phyloP scores from a whole-genome alignment of 176 grass and related monocot genomes.

The Hordeum marinum region DNA sequence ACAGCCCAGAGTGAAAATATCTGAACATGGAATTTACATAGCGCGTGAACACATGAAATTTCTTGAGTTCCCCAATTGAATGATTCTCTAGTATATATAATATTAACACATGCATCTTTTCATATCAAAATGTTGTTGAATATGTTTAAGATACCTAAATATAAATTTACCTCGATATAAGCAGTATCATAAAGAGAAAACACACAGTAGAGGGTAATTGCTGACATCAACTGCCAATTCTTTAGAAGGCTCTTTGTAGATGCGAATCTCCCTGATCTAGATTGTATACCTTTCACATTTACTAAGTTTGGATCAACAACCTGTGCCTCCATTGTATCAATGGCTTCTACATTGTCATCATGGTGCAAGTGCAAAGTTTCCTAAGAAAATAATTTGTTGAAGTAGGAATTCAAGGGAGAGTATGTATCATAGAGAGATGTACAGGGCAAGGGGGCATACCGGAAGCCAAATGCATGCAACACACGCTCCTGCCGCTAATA shows the following conservation, averaged over 20 bases:
- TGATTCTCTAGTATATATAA: neutral
- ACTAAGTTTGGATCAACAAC: neutral
- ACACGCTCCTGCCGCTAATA: slow-evolving; percentile 42
- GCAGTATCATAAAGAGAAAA: slow-evolving; percentile 60
- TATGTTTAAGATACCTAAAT: neutral
- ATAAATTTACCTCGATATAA: slow-evolving; percentile 45
- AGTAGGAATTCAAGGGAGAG: neutral
- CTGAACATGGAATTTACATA: slow-evolving; percentile 27
- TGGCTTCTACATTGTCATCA: slow-evolving; percentile 34
- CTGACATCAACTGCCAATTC: slow-evolving; percentile 50
- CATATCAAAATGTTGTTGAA: neutral
- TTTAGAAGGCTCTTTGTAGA: slow-evolving; percentile 36
- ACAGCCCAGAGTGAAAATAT: slow-evolving; percentile 72
- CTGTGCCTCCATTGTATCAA: slow-evolving; percentile 39
- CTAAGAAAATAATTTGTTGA: slow-evolving; percentile 20
- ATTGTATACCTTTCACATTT: slow-evolving; percentile 13
- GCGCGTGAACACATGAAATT: neutral
- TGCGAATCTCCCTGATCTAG: neutral
- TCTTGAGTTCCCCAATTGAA: neutral
- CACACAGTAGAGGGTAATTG: slow-evolving; percentile 42
- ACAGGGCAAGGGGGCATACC: neutral
- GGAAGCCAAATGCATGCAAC: slow-evolving; percentile 63
- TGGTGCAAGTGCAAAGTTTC: slow-evolving; percentile 59
- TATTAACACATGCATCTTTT: neutral
- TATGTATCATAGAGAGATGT: neutral